Base-by-base conservation (phyloP, 495 filamentous ascomycete species). In the Tricharina praecox region DNA sequence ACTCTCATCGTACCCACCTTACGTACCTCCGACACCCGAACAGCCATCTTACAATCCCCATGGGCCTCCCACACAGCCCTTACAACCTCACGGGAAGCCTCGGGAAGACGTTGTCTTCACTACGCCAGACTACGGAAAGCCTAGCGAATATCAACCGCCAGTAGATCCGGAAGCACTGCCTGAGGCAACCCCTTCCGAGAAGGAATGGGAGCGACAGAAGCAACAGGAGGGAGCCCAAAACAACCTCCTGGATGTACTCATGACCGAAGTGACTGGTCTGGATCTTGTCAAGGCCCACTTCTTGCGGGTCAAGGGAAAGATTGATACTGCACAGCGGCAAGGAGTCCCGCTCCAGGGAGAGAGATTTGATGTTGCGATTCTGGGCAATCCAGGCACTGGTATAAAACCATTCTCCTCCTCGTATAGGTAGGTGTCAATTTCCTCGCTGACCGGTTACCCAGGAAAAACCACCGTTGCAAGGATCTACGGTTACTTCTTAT, bases 401-500 rank as follows among this genome's bases (percentile, higher is more conserved):
- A 39, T 32, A 13, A 32, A 3, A 13, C 7, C 28, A 32, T 13
- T 32, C 7, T 32, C 28, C 13, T 32, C 28, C 2, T 23, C 24
- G 10, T 2, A 25, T 23, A 7, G 13, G 28, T 13, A 8, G 1
- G 13, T 44, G 19, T 44, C 13, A n/a, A 24, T 25, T 15, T 11
- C 9, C 37, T 24, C 10, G 41, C 41, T 44, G 28, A 44, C 2
- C 1, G 11, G 9, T 44, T 13, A 24, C 3, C 85, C 19, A 44
- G 78, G 79, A 0, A 92, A 88, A 66, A 88, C 83, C 0, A 87
- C 82, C 0, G 76, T 87, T 7, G 82, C 82, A 10, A 68, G 80
- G 4, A 59, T 81, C 0, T 92, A 86, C 49, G 80, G 76, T 4
- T 71, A 75, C 34, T 78, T 86, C 47, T 59, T 88, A 2, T 64